Conservation (phyloP, 129 eudicot species). For the Gnaphalium uliginosum region DNA sequence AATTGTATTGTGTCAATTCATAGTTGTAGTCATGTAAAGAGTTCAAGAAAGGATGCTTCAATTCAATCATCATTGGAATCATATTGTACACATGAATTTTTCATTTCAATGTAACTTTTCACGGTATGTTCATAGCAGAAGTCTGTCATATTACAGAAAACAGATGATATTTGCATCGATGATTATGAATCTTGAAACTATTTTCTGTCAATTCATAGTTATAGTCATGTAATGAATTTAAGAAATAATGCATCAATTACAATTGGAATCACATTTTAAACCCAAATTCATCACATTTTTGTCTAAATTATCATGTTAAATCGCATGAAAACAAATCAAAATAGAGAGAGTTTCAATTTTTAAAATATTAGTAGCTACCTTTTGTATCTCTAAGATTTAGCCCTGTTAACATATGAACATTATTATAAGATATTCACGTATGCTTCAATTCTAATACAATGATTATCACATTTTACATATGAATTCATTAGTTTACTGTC, state of each 20-base stretch:
- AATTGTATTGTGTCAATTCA: constrained; percentile 8
- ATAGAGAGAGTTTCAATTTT: no score
- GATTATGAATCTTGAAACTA: constrained; percentile 21
- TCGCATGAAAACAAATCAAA: not conserved
- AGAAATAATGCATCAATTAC: constrained; percentile 3
- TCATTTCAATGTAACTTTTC: constrained; percentile 15
- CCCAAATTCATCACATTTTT: not conserved
- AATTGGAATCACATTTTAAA: constrained; percentile 24
- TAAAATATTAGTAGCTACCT: no score
- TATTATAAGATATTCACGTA: no score
- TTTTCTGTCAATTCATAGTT: constrained; percentile 8
- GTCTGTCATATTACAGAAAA: not conserved
- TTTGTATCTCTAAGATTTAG: no score
- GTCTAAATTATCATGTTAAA: constrained; percentile 7
- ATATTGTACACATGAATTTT: constrained; percentile 18
- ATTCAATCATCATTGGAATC: constrained; percentile 19
- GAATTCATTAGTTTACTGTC: no score
- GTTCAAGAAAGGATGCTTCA: constrained; percentile 8
- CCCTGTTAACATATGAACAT: no score
- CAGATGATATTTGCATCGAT: not conserved
- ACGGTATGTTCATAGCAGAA: not conserved
- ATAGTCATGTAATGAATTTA: constrained; percentile 19
- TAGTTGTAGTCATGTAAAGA: constrained; percentile 24
- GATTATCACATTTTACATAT: no score
- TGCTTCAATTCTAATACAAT: no score